Evolutionary conservation across 768 basidiomycete species (phyloP), one percentile per base, ranked within the genome.

Genomic region (Termitomyces sp.): DNA sequence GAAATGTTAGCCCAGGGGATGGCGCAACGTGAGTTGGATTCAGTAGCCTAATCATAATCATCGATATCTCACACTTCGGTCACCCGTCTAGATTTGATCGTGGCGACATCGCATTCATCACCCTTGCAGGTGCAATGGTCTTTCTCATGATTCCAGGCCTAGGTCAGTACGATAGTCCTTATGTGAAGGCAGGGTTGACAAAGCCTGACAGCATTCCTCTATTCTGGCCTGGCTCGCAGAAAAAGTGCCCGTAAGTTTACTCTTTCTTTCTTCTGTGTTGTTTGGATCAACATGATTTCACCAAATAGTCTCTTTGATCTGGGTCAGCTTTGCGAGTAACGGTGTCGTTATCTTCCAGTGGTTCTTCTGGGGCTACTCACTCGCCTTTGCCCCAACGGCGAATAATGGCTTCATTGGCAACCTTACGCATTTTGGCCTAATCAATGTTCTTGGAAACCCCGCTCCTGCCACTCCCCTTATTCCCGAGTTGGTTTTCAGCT

Each of bases 381-480:
- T 95, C 35, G 89, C 91, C 1, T 95, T 95, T 74, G 92, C 91
- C 3, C 79, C 86, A 2, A 79, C 88, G 3, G 85, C 87, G 4
- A 86, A 84, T 55, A 87, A 89, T 69, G 83, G 89, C 35, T 87
- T 77, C 74, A 91, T 92, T 60, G 90, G 90, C 47, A 85, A 95
- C 71, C 82, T 97, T 26, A 77, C 77, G 40, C 84, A 91, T 72
- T 89, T 95, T 65, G 91, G 89, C 23, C 76, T 95, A 46, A 78
- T 82, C 56, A 77, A 85, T 58, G 93, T 94, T 32, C 79, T 89
- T 58, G 86, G 74, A 32, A 75, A 82, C 14, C 87, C 90, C 0
- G 89, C 89, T 10, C 87, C 89, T 13, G 93, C 90, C 14, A 89
- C 89, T 0, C 85, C 87, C 43, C 80, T 91, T 44, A 84, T 95